phyloP scores from a whole-genome alignment of 495 filamentous ascomycete genomes.

The Penicillium robsamsonii region DNA sequence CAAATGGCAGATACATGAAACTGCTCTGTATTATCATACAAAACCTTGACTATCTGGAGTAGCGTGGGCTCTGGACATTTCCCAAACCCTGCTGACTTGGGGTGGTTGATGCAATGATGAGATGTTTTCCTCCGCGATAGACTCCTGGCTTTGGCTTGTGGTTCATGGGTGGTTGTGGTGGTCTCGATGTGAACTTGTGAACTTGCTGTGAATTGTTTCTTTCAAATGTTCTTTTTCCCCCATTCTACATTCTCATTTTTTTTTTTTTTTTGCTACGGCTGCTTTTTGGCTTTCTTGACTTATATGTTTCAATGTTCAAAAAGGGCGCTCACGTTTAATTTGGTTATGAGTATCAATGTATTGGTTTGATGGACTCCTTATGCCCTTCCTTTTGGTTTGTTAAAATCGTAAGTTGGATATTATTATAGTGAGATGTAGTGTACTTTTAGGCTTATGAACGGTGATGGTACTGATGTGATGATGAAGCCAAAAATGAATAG shows the following conservation, averaged over 20 bases:
- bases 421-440: not conserved
- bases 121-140: not conserved
- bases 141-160: slow-evolving; percentile 6
- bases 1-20: slow-evolving; percentile 12
- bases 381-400: not conserved
- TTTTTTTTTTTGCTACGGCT: not conserved
- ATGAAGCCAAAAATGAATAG: not conserved
- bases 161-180: not conserved
- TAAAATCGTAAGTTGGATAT: not conserved
- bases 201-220: not conserved
- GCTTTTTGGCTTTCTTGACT: slow-evolving; percentile 1
- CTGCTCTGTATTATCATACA: slow-evolving; percentile 37
- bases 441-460: not conserved
- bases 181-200: slow-evolving; percentile 1
- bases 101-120: not conserved
- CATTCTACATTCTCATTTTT: slow-evolving; percentile 2
- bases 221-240: not conserved
- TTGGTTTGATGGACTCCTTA: slow-evolving; percentile 8
- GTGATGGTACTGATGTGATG: not conserved
- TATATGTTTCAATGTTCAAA: slow-evolving; percentile 7
- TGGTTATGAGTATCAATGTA: slow-evolving; percentile 14
- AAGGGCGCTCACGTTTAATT: slow-evolving; percentile 2
- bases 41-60: slow-evolving; percentile 12
- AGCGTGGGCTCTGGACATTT: slow-evolving; percentile 3
- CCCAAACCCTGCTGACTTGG: not conserved